Percentiles rank a stretch among this genome's conserved stretches.
Conservation (phyloP, 108 stramenopile species). For the Chaetoceros tenuissimus region DNA sequence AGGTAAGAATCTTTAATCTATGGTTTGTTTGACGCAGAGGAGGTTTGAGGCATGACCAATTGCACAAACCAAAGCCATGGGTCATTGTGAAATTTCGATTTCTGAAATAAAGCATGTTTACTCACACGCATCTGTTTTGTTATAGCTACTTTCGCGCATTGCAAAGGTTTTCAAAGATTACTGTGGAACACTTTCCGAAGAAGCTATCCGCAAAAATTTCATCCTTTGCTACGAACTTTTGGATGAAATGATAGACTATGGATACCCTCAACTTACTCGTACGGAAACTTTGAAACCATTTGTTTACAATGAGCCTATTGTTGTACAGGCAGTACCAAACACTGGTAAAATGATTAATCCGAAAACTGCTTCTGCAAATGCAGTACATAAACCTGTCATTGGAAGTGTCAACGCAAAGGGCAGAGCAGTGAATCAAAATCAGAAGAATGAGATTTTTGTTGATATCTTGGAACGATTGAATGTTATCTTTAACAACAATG, state of each 20-base stretch:
- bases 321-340: slow-evolving; percentile 65
- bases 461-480: slow-evolving; percentile 98
- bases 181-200: slow-evolving; percentile 96
- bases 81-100: not conserved
- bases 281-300: slow-evolving; percentile 96
- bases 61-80: too few species aligned
- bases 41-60: too few species aligned
- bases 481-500: slow-evolving; percentile 95
- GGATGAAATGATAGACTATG: slow-evolving; percentile 98
- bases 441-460: slow-evolving; percentile 99
- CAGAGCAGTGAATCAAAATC: slow-evolving; percentile 35
- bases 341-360: slow-evolving; percentile 88
- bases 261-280: slow-evolving; percentile 94
- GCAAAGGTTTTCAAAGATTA: slow-evolving; percentile 99
- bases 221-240: slow-evolving; percentile 98
- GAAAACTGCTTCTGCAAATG: slow-evolving; percentile 92
- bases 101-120: not conserved
- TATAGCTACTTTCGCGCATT: slow-evolving; percentile 91
- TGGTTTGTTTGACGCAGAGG: too few species aligned
- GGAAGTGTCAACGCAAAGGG: slow-evolving; percentile 68
- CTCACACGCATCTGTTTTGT: slow-evolving; percentile 15
- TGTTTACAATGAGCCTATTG: slow-evolving; percentile 98
- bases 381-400: slow-evolving; percentile 95
- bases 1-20: too few species aligned
- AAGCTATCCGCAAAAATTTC: slow-evolving; percentile 99